Percentiles rank a stretch among this genome's conserved stretches.
Evolutionary conservation across 2,329 filamentous ascomycete species (phyloP).

Genomic region (Hypoxylon sp.): DNA sequence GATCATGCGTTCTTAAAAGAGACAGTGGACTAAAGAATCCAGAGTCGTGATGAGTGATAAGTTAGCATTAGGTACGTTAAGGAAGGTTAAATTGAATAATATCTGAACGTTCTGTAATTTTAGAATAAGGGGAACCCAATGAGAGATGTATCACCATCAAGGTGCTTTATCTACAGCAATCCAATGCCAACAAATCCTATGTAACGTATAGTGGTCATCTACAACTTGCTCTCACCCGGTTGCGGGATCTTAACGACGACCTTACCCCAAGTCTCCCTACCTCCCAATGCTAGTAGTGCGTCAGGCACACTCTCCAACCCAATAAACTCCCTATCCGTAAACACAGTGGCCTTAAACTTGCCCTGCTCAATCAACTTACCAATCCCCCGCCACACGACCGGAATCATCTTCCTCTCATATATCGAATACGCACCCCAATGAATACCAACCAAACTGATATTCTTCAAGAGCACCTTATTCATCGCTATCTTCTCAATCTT

Average conservation of each 20-base stretch:
- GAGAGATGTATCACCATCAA: neutral
- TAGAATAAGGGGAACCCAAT: neutral
- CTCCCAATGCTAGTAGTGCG: slow-evolving; percentile 83
- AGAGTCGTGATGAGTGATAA: neutral
- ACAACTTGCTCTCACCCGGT: slow-evolving; percentile 71
- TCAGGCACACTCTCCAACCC: slow-evolving; percentile 84
- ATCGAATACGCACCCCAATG: slow-evolving; percentile 91
- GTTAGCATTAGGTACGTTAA: neutral
- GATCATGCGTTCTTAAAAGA: slow-evolving; percentile 59
- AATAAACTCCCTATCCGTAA: slow-evolving; percentile 84
- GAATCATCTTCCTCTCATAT: slow-evolving; percentile 79
- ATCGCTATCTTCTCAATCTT: slow-evolving; percentile 91
- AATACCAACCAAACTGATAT: slow-evolving; percentile 89
- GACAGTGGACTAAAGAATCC: slow-evolving; percentile 27
- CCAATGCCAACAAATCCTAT: neutral
- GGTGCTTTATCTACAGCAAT: neutral
- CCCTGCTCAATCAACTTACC: slow-evolving; percentile 82
- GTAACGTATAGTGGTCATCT: slow-evolving; percentile 19
- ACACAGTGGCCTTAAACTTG: slow-evolving; percentile 86
- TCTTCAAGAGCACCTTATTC: slow-evolving; percentile 94
- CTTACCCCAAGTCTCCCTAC: slow-evolving; percentile 93
- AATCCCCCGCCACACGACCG: slow-evolving; percentile 85
- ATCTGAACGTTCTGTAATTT: neutral
- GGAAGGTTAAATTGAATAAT: neutral
- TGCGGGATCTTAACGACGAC: slow-evolving; percentile 90